Conservation (phyloP, 352 stramenopile genomes). For the Aphanomyces euteiches region DNA sequence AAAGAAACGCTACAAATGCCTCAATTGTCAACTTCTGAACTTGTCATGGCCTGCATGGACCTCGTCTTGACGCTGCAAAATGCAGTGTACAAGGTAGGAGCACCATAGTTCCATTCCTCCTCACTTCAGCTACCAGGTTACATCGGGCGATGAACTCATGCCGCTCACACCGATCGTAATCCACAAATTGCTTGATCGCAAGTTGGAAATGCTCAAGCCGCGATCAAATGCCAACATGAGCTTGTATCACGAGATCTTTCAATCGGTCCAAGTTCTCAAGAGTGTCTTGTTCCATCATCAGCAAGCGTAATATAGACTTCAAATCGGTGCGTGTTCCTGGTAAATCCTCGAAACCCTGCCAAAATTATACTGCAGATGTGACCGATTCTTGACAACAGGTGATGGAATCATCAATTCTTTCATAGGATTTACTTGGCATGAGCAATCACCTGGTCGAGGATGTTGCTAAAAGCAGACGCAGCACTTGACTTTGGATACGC, state of each 20-base stretch:
- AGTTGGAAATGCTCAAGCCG: constrained; percentile 23
- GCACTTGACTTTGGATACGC: constrained; percentile 73
- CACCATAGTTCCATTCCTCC: no score
- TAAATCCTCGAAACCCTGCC: not conserved
- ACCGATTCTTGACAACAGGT: not conserved
- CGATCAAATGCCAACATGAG: constrained; percentile 27
- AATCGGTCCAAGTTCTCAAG: constrained; percentile 30
- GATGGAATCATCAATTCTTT: not conserved
- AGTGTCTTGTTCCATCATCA: constrained; percentile 19
- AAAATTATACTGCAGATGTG: not conserved
- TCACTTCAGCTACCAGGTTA: no score
- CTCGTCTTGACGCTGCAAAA: constrained; percentile 26
- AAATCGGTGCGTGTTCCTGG: not conserved
- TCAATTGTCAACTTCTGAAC: constrained; percentile 4
- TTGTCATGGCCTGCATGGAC: constrained; percentile 30
- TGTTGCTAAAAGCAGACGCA: constrained; percentile 62
- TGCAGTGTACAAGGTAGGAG: constrained; percentile 4
- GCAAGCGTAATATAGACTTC: not conserved
- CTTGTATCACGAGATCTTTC: constrained; percentile 28
- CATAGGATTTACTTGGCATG: not conserved
- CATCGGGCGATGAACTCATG: constrained; percentile 2
- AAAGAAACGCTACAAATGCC: constrained; percentile 9
- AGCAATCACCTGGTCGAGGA: constrained; percentile 44
- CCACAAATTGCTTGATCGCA: constrained; percentile 29
- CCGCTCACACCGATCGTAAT: constrained; percentile 18